Evolutionary conservation across 768 basidiomycete genomes (phyloP), one percentile per base, ranked within the genome.

Genomic region (Xerocomus spinulosus): DNA sequence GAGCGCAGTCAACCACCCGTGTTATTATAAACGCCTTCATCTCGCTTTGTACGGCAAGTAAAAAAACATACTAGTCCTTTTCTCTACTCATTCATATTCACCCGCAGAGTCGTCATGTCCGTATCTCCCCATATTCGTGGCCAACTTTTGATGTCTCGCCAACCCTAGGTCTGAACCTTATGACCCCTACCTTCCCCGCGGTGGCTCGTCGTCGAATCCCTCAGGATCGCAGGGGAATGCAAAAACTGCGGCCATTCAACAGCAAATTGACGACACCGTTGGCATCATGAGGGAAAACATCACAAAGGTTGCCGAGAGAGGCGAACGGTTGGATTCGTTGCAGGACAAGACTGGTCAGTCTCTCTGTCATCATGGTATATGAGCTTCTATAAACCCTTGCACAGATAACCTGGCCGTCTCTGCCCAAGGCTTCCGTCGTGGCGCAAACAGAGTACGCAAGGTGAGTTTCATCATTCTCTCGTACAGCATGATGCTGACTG

Each of bases 201-300:
- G 80, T 67, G 86, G 87, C 68, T 73, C 80, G 48, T 77, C 82
- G 42, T 74, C 84, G 12, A 70, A 77, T 56, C 62, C 73, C 26
- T 77, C 75, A 37, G 68, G 79, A 28, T 70, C 64, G 25, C 65
- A 71, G 52, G 69, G 74, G 53, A 90, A 83, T 63, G 63, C 85
- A 42, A 92, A 95, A 80, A 97, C 94, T 0, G 89, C 91, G 3
- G 90, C 88, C 48, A 95, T 98, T 59, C 95, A 98, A 68, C 79
- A 78, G n/a, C 93, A 98, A 71, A 97, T 97, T 58, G 92, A 98
- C 67, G 87, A 91, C 66, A 98, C 96, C 38, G 93, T 97, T 43
- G 88, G 84, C 44, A 92, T 97, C 62, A 99, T 99, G 96, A 79
- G 91, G 65, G 92, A 96, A 57, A 99, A 99, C 70, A 97, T 99